Conservation (phyloP, 179 eudicot genomes). For the Patellifolia procumbens region DNA sequence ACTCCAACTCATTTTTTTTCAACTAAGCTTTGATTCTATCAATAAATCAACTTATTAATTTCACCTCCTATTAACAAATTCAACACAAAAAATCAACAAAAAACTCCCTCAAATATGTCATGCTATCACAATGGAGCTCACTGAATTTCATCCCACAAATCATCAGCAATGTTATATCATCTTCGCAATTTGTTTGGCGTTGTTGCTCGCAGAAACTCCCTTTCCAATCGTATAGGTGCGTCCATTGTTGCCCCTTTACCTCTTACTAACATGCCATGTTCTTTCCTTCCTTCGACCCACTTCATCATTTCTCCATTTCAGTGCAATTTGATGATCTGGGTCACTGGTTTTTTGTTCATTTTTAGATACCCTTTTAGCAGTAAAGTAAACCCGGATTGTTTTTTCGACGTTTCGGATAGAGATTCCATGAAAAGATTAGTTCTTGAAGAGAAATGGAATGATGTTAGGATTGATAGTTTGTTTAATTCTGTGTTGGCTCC, state of each 20-base stretch:
- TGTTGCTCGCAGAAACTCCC: constrained; percentile 41
- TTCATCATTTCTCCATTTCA: constrained; percentile 35
- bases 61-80: not conserved
- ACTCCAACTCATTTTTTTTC: not conserved
- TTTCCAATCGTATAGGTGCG: constrained; percentile 34
- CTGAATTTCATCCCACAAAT: constrained; percentile 34
- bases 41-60: not conserved
- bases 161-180: constrained; percentile 50
- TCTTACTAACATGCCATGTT: constrained; percentile 27
- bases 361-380: constrained; percentile 41
- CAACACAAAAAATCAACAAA: not conserved
- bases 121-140: constrained; percentile 38
- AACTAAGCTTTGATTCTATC: not conserved
- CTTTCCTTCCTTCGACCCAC: constrained; percentile 22
- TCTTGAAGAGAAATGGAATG: constrained; percentile 61
- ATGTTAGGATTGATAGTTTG: constrained; percentile 50
- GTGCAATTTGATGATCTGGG: constrained; percentile 42
- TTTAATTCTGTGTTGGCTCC: constrained; percentile 66
- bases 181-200: constrained; percentile 47
- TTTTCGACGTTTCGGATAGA: constrained; percentile 36
- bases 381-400: constrained; percentile 33
- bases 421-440: constrained; percentile 46
- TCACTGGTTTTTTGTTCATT: constrained; percentile 41
- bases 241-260: constrained; percentile 27
- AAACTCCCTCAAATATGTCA: constrained; percentile 25